Percentiles rank a stretch among this genome's conserved stretches.
Conservation (phyloP, 1,284 basidiomycete species). For the Ceratobasidium sp. region DNA sequence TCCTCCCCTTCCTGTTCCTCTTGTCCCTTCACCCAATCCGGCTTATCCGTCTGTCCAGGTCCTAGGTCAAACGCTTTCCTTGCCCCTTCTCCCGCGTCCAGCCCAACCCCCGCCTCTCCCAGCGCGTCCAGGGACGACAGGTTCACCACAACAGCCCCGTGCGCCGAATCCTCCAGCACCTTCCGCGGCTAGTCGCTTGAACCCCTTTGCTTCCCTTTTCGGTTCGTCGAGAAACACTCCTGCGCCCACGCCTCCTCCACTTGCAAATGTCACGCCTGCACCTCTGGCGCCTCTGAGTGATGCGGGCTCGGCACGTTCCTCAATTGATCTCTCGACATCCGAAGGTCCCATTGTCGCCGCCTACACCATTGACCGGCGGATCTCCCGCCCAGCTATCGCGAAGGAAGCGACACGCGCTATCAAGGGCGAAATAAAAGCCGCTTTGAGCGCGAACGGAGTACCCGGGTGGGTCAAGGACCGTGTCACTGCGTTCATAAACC, state of each 20-base stretch:
- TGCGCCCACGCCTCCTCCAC: slow-evolving; percentile 49
- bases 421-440: slow-evolving; percentile 63
- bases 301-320: slow-evolving; percentile 46
- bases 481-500: slow-evolving; percentile 52
- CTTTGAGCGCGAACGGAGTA: slow-evolving; percentile 53
- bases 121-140: slow-evolving; percentile 57
- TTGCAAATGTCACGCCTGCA: slow-evolving; percentile 44
- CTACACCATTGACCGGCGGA: slow-evolving; percentile 62
- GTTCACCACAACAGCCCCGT: slow-evolving; percentile 25
- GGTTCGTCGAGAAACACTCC: slow-evolving; percentile 56
- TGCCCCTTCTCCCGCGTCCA: slow-evolving; percentile 70
- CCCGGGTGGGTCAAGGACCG: slow-evolving; percentile 72
- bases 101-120: slow-evolving; percentile 57
- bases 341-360: slow-evolving; percentile 57
- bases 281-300: slow-evolving; percentile 47
- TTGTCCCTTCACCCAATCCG: slow-evolving; percentile 48
- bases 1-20: slow-evolving; percentile 57
- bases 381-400: slow-evolving; percentile 64
- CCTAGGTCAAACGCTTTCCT: slow-evolving; percentile 59
- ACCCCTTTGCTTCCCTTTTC: slow-evolving; percentile 72
- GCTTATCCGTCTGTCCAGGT: slow-evolving; percentile 64
- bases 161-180: slow-evolving; percentile 45
- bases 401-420: slow-evolving; percentile 66
- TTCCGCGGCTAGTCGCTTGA: slow-evolving; percentile 54
- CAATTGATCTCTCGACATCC: slow-evolving; percentile 43